Evolutionary conservation across 2,329 filamentous ascomycete species (phyloP).

Genomic region (Metarhizium album): DNA sequence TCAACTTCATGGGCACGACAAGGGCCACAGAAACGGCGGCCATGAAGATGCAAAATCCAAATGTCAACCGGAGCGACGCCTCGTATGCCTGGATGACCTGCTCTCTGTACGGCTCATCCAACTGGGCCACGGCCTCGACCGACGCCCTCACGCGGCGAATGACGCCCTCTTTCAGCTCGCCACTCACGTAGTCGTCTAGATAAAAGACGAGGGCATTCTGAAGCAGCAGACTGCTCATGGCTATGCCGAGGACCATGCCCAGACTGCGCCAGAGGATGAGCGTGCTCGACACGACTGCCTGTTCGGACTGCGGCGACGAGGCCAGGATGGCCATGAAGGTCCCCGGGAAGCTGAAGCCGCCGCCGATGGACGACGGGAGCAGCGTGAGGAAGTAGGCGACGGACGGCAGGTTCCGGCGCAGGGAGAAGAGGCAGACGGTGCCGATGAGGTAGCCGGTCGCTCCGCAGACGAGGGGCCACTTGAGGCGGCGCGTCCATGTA

Average conservation of each 20-base stretch:
- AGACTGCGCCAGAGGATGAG: slow-evolving; percentile 61
- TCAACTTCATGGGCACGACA: slow-evolving; percentile 42
- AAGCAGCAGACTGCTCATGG: slow-evolving; percentile 58
- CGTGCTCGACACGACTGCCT: slow-evolving; percentile 60
- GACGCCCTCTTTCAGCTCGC: slow-evolving; percentile 44
- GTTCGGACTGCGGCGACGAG: slow-evolving; percentile 46
- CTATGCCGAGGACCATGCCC: slow-evolving; percentile 64
- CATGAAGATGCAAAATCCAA: slow-evolving; percentile 32
- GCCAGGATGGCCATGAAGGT: slow-evolving; percentile 54
- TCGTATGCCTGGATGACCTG: slow-evolving; percentile 48
- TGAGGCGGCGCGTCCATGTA: slow-evolving; percentile 46
- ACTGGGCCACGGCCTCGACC: slow-evolving; percentile 39
- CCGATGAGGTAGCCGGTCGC: slow-evolving; percentile 37
- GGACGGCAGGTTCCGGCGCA: slow-evolving; percentile 41
- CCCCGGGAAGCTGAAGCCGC: slow-evolving; percentile 54
- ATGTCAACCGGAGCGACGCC: slow-evolving; percentile 36
- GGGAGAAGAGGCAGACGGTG: slow-evolving; percentile 34
- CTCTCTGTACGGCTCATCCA: slow-evolving; percentile 34
- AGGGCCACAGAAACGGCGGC: slow-evolving; percentile 37
- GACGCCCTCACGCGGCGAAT: slow-evolving; percentile 40
- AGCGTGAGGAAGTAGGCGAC: slow-evolving; percentile 45
- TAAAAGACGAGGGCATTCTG: slow-evolving; percentile 58
- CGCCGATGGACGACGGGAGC: slow-evolving; percentile 44
- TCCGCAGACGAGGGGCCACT: slow-evolving; percentile 47
- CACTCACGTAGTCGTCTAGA: slow-evolving; percentile 47